phyloP scores from a whole-genome alignment of 2,329 filamentous ascomycete species.

The Scytalidium lignicola region DNA sequence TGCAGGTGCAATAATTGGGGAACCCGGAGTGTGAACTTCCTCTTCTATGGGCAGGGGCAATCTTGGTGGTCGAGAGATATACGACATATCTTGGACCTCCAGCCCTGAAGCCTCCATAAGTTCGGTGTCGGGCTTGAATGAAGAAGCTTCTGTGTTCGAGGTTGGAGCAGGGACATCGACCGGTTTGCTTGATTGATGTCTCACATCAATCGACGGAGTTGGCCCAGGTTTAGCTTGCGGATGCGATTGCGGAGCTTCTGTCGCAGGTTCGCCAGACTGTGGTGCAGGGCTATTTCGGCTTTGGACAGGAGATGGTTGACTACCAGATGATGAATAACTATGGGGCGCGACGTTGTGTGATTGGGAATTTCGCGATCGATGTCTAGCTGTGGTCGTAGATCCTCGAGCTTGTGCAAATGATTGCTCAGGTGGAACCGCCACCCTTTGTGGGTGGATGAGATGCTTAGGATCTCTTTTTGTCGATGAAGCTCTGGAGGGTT shows the following conservation, averaged over 20 bases:
- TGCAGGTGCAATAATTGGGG: slow-evolving; percentile 74
- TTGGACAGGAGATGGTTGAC: not conserved
- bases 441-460: slow-evolving; percentile 49
- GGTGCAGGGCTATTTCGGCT: not conserved
- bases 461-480: slow-evolving; percentile 40
- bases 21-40: slow-evolving; percentile 82
- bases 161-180: slow-evolving; percentile 42
- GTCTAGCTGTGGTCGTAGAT: slow-evolving; percentile 20
- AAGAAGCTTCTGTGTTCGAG: slow-evolving; percentile 19
- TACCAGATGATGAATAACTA: not conserved
- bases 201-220: slow-evolving; percentile 18
- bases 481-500: slow-evolving; percentile 18
- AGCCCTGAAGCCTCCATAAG: slow-evolving; percentile 51
- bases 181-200: slow-evolving; percentile 47
- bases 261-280: not conserved
- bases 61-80: slow-evolving; percentile 70
- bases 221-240: not conserved
- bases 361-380: slow-evolving; percentile 22
- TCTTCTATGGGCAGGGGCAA: slow-evolving; percentile 91
- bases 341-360: slow-evolving; percentile 2
- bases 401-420: slow-evolving; percentile 52
- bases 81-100: slow-evolving; percentile 44
- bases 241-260: not conserved
- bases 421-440: slow-evolving; percentile 51
- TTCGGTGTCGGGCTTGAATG: slow-evolving; percentile 23